Percentiles rank a stretch among this genome's conserved stretches.
Conservation (phyloP, 1,139 yeast genomes). For the Pneumocystis canis region DNA sequence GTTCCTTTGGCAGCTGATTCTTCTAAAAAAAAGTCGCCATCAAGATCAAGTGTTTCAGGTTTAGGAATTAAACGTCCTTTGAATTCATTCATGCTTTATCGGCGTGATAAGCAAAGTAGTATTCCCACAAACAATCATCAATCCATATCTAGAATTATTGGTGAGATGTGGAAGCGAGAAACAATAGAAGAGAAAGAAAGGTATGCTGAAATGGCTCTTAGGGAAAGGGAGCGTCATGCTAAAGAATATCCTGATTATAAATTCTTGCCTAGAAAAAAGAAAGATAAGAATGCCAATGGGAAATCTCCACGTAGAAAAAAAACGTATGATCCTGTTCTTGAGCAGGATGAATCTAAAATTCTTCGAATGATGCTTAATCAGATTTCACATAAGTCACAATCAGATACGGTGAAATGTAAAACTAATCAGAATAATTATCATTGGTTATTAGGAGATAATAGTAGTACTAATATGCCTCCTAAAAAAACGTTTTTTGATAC, state of each 20-base stretch:
- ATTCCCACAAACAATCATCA: conserved; percentile 29
- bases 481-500: not conserved
- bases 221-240: conserved; percentile 8
- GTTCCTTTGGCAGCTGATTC: not conserved
- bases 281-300: conserved; percentile 1
- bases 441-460: not conserved
- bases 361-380: not conserved
- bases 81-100: conserved; percentile 38
- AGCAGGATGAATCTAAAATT: not conserved
- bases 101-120: conserved; percentile 18
- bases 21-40: not conserved
- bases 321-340: not conserved
- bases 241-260: conserved; percentile 12
- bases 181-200: conserved; percentile 11
- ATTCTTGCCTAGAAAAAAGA: conserved; percentile 12
- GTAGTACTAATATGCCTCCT: not conserved
- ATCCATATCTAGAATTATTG: conserved; percentile 30
- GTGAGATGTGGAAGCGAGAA: conserved; percentile 30
- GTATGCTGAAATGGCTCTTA: conserved; percentile 11
- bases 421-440: not conserved
- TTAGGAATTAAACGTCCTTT: conserved; percentile 31
- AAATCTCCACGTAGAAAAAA: not conserved
- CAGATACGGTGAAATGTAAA: not conserved
- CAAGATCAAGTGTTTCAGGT: not conserved
- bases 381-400: not conserved